Conservation (phyloP, 2,329 filamentous ascomycete genomes). For the Exophiala alcalophila region DNA sequence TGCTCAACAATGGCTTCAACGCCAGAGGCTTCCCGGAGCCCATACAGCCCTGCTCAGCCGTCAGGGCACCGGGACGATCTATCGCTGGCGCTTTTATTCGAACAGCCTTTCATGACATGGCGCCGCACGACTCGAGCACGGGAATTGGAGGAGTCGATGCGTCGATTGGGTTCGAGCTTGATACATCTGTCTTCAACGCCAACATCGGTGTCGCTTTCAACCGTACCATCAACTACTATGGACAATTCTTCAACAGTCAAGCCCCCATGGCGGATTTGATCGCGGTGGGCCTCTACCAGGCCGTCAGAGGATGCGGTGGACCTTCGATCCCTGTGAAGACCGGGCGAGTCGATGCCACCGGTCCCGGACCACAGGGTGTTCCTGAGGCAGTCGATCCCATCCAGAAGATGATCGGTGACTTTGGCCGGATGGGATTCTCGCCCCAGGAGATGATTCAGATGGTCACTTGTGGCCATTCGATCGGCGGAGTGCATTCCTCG, state of each 20-base stretch:
- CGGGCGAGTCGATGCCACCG: conserved; percentile 36
- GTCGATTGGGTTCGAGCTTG: conserved; percentile 36
- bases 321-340: conserved; percentile 34
- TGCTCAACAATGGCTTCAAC: conserved; percentile 55
- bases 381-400: conserved; percentile 36
- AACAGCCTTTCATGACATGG: conserved; percentile 38
- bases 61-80: conserved; percentile 11
- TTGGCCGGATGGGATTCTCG: conserved; percentile 35
- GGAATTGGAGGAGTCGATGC: conserved; percentile 37
- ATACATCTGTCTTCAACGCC: conserved; percentile 28
- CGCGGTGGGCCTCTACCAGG: conserved; percentile 34
- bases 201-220: conserved; percentile 36
- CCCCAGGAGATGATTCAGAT: conserved; percentile 31
- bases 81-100: conserved; percentile 35
- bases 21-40: conserved; percentile 56
- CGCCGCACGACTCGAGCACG: conserved; percentile 32
- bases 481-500: conserved; percentile 37
- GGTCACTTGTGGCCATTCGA: conserved; percentile 37
- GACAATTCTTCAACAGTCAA: conserved; percentile 29
- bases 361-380: conserved; percentile 33
- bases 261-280: conserved; percentile 35
- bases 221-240: conserved; percentile 35
- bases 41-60: conserved; percentile 54
- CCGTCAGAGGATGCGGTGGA: conserved; percentile 34
- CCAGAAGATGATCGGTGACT: conserved; percentile 33